Evolutionary conservation across 169 alveolate species (phyloP), one percentile per base, ranked within the genome.

Genomic region (Cryptosporidium canis): DNA sequence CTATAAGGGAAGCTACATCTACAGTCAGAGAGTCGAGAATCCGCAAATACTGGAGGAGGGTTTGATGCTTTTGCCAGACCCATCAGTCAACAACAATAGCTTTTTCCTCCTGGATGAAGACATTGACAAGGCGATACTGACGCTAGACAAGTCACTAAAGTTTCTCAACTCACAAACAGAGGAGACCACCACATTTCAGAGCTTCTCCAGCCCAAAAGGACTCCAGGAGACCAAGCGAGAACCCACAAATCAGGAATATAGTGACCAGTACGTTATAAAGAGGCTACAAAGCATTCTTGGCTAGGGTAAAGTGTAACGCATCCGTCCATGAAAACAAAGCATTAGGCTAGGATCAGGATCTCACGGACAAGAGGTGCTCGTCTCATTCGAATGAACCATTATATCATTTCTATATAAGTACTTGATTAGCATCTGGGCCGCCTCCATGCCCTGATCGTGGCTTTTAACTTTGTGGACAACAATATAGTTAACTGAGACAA

Each of bases 61-160:
- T 18, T 4, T 77, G 12, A 37, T 77, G 41, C 37, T 58, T 39
- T 44, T 61, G 9, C 18, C 87, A 3, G 87, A 77, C 21, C 87
- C 87, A 56, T 77, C 64, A 24, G 41, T 77, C 39, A 61, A 77
- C 24, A 39, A 58, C 16, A 77, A 61, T 45, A 58, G 77, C 51
- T 77, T 77, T 35, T 77, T 77, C 7, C 18, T 77, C n/a, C 3
- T 77, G 41, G 87, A 77, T 44, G 65, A 44, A 18, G 87, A 77
- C 31, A 27, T 77, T 0, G 77, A 77, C 11, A 77, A 77, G 16
- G 39, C 87, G 1, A 14, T 77, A 24, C 12, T 27, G 2, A 21
- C 72, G 5, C 31, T 77, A 18, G 64, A 61, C 12, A 14, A 58
- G 27, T 55, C 87, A 2, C 8, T 77, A 0, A 56, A 44, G 16